Evolutionary conservation across 345 rosid genomes (phyloP).

Genomic region (Eutrema yunnanense): DNA sequence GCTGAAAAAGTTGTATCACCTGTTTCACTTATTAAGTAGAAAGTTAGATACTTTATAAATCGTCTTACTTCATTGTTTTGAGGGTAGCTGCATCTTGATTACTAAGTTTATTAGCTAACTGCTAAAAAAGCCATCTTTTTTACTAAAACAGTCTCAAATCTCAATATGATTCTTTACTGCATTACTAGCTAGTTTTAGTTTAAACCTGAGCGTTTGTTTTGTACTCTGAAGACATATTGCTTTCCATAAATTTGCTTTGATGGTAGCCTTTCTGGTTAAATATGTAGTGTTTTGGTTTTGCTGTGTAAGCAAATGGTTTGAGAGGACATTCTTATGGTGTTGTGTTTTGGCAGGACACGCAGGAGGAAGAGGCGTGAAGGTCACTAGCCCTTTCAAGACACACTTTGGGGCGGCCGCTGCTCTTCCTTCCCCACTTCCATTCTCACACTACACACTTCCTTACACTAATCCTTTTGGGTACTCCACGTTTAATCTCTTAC

Average conservation of each 20-base stretch:
- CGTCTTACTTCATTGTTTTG: not conserved
- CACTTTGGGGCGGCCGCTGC: conserved; percentile 62
- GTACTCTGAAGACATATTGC: not conserved
- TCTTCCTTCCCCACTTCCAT: conserved; percentile 74
- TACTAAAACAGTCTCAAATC: not conserved
- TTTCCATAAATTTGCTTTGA: not conserved
- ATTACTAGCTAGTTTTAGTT: not conserved
- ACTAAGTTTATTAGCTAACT: not conserved
- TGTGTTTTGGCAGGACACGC: conserved; percentile 34
- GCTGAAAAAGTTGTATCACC: not conserved
- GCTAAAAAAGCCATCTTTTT: not conserved
- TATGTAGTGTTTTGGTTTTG: not conserved
- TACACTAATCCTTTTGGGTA: conserved; percentile 70
- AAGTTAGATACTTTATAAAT: not conserved
- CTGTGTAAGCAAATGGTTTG: not conserved
- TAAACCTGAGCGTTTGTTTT: not conserved
- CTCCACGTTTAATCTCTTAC: not conserved
- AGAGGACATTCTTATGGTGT: conserved; percentile 3
- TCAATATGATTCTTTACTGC: not conserved
- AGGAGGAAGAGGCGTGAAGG: conserved; percentile 65
- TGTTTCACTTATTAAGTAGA: not conserved
- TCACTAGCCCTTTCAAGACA: conserved; percentile 64
- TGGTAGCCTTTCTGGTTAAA: not conserved
- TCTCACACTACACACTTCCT: conserved; percentile 86
- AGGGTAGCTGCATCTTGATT: not conserved